A percentile compares a stretch with the other conserved stretches of the same genome.
phyloP scores from a whole-genome alignment of 345 rosid genomes.

The Pistacia vera region DNA sequence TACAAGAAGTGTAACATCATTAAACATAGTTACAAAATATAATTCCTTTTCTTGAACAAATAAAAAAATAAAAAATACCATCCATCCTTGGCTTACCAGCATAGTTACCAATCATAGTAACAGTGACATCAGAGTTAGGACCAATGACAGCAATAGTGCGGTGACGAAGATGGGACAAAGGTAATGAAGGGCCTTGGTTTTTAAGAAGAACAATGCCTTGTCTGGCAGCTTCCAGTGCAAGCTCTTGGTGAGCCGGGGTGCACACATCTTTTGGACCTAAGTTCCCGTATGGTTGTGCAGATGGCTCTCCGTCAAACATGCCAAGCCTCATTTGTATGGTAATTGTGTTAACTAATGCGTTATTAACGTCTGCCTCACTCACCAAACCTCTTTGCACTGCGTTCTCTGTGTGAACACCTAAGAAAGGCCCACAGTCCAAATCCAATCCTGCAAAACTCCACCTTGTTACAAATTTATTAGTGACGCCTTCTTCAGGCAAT shows the following conservation, averaged over 20 bases:
- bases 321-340: constrained; percentile 93
- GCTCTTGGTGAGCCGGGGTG: constrained; percentile 68
- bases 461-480: not conserved
- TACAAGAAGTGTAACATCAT: not conserved
- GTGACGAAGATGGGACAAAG: constrained; percentile 54
- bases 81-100: constrained; percentile 47
- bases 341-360: constrained; percentile 64
- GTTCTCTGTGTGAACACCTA: constrained; percentile 45
- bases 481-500: not conserved
- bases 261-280: constrained; percentile 79
- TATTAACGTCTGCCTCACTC: constrained; percentile 56
- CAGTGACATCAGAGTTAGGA: constrained; percentile 74
- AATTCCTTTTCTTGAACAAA: not conserved
- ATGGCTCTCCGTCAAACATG: constrained; percentile 76
- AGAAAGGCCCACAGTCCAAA: constrained; percentile 82
- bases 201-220: constrained; percentile 91
- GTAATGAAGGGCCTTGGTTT: constrained; percentile 62
- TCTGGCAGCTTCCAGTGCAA: constrained; percentile 88
- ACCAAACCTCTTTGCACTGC: constrained; percentile 54
- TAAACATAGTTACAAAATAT: not conserved
- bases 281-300: constrained; percentile 53
- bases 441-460: constrained; percentile 68
- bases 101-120: constrained; percentile 91
- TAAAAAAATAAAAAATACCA: not conserved
- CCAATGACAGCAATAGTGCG: constrained; percentile 77